Evolutionary conservation across 1,284 basidiomycete genomes (phyloP).

Genomic region (Moesziomyces globuligerus): DNA sequence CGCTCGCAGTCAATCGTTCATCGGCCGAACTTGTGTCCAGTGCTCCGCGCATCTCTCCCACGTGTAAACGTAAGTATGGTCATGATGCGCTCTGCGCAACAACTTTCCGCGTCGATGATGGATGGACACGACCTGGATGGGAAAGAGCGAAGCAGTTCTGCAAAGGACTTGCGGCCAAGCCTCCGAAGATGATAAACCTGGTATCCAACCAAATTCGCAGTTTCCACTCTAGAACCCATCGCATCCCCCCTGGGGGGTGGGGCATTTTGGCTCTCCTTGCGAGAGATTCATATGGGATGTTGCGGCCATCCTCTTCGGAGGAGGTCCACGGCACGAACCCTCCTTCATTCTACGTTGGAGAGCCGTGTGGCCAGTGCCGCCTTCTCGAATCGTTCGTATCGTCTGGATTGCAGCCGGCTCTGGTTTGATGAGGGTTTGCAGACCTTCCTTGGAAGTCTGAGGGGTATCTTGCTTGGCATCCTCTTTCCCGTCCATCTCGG

Average conservation of each 20-base stretch:
- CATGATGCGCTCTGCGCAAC: background rate
- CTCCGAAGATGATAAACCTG: slow-evolving; percentile 66
- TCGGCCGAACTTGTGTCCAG: slow-evolving; percentile 4
- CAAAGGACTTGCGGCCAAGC: slow-evolving; percentile 2
- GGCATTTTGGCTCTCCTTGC: slow-evolving; percentile 63
- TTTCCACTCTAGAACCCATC: slow-evolving; percentile 67
- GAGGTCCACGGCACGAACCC: slow-evolving; percentile 66
- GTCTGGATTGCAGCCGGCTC: slow-evolving; percentile 65
- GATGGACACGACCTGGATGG: background rate
- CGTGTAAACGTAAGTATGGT: slow-evolving; percentile 25
- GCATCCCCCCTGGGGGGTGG: slow-evolving; percentile 59
- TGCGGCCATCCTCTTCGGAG: slow-evolving; percentile 57
- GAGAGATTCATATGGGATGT: slow-evolving; percentile 60
- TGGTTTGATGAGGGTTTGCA: slow-evolving; percentile 67
- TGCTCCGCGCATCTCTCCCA: background rate
- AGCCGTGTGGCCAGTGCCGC: slow-evolving; percentile 62
- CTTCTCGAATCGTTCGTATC: slow-evolving; percentile 62
- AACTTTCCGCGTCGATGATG: background rate
- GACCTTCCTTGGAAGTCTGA: slow-evolving; percentile 69
- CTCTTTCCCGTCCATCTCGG: slow-evolving; percentile 10
- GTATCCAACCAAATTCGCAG: slow-evolving; percentile 69
- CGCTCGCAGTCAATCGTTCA: slow-evolving; percentile 13
- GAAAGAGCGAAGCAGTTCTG: background rate
- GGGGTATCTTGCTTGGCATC: slow-evolving; percentile 19
- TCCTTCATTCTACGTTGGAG: slow-evolving; percentile 57